A percentile compares a stretch with the other conserved stretches of the same genome.
Conservation (phyloP, 1,284 basidiomycete species). For the Tylopilus sp. region DNA sequence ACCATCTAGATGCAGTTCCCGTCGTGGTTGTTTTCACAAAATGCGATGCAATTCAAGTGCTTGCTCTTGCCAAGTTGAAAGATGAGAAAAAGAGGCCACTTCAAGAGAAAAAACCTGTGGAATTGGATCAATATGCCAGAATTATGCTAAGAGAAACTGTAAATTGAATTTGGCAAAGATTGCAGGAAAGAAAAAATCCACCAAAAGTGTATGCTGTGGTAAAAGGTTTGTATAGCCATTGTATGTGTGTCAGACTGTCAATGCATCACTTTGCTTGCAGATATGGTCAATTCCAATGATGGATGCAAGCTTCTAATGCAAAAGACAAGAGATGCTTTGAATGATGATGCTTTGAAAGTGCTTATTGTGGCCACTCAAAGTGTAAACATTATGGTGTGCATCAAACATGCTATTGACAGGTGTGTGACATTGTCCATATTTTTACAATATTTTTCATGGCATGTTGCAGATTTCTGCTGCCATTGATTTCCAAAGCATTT, state of each 20-base stretch:
- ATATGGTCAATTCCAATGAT: not conserved
- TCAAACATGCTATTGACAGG: not conserved
- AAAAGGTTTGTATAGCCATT: no score
- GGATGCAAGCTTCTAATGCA: not conserved
- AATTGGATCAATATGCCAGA: not conserved
- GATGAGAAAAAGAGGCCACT: no score
- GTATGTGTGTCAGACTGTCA: no score
- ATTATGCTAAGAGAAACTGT: not conserved
- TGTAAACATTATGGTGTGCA: not conserved
- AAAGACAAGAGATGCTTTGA: not conserved
- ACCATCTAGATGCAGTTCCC: not conserved
- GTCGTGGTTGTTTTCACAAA: constrained; percentile 7
- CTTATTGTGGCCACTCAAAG: not conserved
- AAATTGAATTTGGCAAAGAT: not conserved
- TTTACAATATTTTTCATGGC: no score
- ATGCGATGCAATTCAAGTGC: not conserved
- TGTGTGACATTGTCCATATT: not conserved
- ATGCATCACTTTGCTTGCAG: not conserved
- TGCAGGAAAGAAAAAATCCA: not conserved
- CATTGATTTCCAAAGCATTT: no score
- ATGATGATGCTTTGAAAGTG: not conserved
- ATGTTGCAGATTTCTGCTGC: no score
- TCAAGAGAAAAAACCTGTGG: not conserved
- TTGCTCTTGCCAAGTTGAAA: not conserved
- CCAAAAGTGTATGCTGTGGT: not conserved